Base-by-base conservation (phyloP, 306 rosid species). In the Lagenaria siceraria region DNA sequence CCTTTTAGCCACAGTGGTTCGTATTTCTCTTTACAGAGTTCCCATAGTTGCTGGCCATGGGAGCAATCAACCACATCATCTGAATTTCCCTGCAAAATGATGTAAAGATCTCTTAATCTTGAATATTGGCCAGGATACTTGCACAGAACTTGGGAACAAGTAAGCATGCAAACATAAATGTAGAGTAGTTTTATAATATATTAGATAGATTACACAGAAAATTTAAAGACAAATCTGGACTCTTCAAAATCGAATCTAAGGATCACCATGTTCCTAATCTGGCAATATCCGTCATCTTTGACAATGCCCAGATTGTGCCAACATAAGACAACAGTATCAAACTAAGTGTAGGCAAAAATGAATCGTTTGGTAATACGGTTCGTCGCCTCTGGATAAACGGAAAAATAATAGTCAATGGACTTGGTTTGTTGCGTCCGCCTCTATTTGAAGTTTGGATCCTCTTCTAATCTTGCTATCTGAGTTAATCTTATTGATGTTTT, bases 1-100 rank as follows among this genome's bases (percentile, higher is more conserved):
- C 93, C 93, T 80, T 87, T 87, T 61, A 89, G 93, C 93, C 93
- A 89, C 36, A 89, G 46, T 18, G 93, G 93, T 82, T 89, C 93
- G 68, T 87, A 89, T 80, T 89, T 89, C 75, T 89, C 93, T 81
- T 89, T 89, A 78, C 93, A 89, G 36, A 89, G 85, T 75, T 89
- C 90, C 90, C 93, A 89, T 31, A 89, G 89, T 85, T 89, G 93
- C 86, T 87, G 85, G 19, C 93, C 90, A 29, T 89, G 93, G 49
- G 90, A 89, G 77, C 93, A 89, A 81, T 89, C 90, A 58, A 89
- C 90, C 71, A 89, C 93, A 55, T 89, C 93, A 65, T 87, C 93
- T 71, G 89, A 85, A 70, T 90, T 89, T 31, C 94, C 94, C 94
- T 87, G 78, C 83, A 86, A 74, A 74, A 74, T 36, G 29, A 75